Evolutionary conservation across 371 early-diverging fungal genomes (phyloP), one percentile per base, ranked within the genome.

Genomic region (Rhizopus sp.): DNA sequence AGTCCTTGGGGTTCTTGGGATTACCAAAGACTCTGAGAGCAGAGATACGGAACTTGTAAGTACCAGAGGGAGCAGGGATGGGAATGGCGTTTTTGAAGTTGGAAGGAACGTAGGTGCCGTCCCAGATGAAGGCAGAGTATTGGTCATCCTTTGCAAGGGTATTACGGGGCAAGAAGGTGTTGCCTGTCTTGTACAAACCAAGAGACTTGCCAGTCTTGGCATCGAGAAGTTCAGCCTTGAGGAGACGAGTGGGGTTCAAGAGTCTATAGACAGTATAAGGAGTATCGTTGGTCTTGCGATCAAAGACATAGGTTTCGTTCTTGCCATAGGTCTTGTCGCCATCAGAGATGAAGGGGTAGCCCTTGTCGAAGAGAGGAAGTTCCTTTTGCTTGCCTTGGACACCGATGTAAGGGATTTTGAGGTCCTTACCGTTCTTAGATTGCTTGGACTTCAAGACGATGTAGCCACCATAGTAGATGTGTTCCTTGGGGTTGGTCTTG

Each of bases 361-460:
- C 57, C 0, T 39, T 16, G 29, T 69, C 69, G 42, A 65, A 66
- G 50, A 72, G 50, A 40, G 72, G 69, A 17, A 72, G 64, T n/a
- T 68, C 56, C 53, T 58, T 53, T 59, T 78, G 59, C 40, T 70
- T 68, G 12, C 86, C 86, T 49, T 70, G 72, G 29, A 83, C 50
- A 57, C 84, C 86, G 50, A 79, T 68, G 65, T 84, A 85, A 49
- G 86, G 86, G 29, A 85, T 53, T 13, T 63, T 65, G 49, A 74
- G 60, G 33, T 75, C 55, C 46, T 57, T 66, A 15, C 30, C 50
- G 16, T 33, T 51, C 31, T 29, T 60, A 12, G 47, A 29, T 45
- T 59, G 59, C 39, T 57, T 49, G 33, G 63, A 50, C 53, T 64
- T 62, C 42, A 72, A 30, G 17, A 58, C 63, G 45, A 72, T 59